A percentile compares a stretch with the other conserved stretches of the same genome.
phyloP scores from a whole-genome alignment of 441 rosid species.

The Melastoma candidum region DNA sequence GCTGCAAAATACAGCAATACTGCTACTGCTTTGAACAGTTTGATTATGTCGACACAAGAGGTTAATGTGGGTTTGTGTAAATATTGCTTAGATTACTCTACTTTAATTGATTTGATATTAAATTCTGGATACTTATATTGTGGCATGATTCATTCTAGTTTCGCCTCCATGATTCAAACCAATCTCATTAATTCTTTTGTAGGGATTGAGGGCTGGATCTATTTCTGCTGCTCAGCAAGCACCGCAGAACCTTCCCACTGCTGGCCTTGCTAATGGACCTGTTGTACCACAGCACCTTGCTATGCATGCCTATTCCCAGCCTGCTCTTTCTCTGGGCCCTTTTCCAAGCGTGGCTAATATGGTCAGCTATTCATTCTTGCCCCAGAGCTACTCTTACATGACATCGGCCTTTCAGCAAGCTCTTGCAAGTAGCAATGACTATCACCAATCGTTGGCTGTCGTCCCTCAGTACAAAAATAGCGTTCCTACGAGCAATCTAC shows the following conservation, averaged over 20 bases:
- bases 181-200: constrained; percentile 2
- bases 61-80: constrained; percentile 10
- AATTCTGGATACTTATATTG: too few relatives aligned
- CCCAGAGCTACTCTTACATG: constrained; percentile 89
- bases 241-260: constrained; percentile 50
- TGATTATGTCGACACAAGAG: constrained; percentile 77
- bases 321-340: constrained; percentile 70
- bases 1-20: constrained; percentile 57
- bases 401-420: constrained; percentile 93
- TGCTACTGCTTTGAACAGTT: constrained; percentile 57
- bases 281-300: constrained; percentile 81
- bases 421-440: constrained; percentile 68
- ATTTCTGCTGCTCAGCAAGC: constrained; percentile 56
- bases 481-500: constrained; percentile 67
- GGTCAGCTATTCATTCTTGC: constrained; percentile 80
- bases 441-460: constrained; percentile 80
- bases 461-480: constrained; percentile 86
- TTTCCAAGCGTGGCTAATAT: constrained; percentile 47
- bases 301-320: constrained; percentile 90
- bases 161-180: not conserved
- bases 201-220: constrained; percentile 59
- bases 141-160: too few relatives aligned
- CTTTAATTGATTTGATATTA: too few relatives aligned
- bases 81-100: too few relatives aligned
- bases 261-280: constrained; percentile 63